Evolutionary conservation across 148 eudicot species (phyloP).

Genomic region (Vaccinium myrtillus): DNA sequence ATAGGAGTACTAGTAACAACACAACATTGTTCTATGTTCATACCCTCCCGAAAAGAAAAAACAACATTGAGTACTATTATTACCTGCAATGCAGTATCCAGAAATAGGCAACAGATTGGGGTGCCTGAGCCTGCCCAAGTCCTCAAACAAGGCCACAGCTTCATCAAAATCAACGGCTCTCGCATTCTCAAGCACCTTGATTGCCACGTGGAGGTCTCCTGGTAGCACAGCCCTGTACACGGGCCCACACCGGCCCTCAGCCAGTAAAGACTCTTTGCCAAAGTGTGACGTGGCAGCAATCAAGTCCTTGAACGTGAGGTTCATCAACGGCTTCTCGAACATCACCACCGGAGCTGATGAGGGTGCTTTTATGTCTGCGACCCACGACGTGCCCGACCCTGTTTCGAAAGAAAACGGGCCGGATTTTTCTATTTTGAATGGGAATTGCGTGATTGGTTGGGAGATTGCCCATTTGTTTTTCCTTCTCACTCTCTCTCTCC

Average conservation of each 20-base stretch:
- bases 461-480: constrained; percentile 78
- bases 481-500: constrained; percentile 27
- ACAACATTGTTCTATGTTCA: no score
- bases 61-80: background rate
- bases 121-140: constrained; percentile 57
- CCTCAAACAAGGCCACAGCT: constrained; percentile 68
- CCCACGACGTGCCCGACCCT: constrained; percentile 83
- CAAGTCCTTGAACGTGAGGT: constrained; percentile 78
- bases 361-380: constrained; percentile 65
- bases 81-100: constrained; percentile 98
- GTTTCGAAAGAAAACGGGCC: constrained; percentile 92
- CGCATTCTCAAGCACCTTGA: constrained; percentile 72
- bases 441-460: constrained; percentile 49
- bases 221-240: constrained; percentile 80
- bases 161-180: constrained; percentile 45
- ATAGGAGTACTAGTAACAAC: no score
- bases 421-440: constrained; percentile 63
- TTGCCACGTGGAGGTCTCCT: constrained; percentile 92
- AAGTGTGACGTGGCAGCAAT: constrained; percentile 85
- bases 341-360: constrained; percentile 70
- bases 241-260: constrained; percentile 84
- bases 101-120: constrained; percentile 80
- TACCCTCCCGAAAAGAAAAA: no score
- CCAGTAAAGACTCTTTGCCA: constrained; percentile 76
- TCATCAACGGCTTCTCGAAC: constrained; percentile 98